Base-by-base conservation (phyloP, 495 filamentous ascomycete genomes). In the Durotheca rogersii region DNA sequence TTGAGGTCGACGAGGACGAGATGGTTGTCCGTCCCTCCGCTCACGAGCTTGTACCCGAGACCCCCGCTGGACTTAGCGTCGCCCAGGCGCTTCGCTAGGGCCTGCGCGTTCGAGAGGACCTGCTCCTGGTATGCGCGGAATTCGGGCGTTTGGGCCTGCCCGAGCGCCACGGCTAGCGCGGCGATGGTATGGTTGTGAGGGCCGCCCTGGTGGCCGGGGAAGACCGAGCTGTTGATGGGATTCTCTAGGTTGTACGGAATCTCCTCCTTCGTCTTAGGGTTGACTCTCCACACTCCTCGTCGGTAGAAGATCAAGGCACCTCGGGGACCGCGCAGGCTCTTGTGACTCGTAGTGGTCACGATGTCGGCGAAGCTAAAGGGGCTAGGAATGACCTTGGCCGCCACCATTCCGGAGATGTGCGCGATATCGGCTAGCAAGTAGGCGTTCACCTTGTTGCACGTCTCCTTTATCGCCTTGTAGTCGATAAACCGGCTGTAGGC, bases 181-280 rank as follows among this genome's bases (percentile, higher is more conserved):
- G 92, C 92, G 69, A 98, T 98, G 43, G 93, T 98, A 73, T 98
- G 93, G 73, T 98, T 98, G 78, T 98, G 93, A 9, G 93, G 93
- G 3, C 93, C 93, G 60, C 93, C 93, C 65, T 98, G 93, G 71
- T 98, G 93, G 21, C 94, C 93, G n/a, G 93, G 93, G 79, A 98
- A 98, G 51, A 98, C 94, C 6, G 94, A 96, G 38, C 82, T 77
- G 68, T 98, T 98, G 74, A 98, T 97, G 32, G 90, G 88, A 53
- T 80, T 81, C 72, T 98, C 93, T 37, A 98, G 83, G 60, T 96
- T 86, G 72, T 96, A 98, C 61, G 89, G 73, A 43, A 86, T 85
- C 62, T 88, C 71, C 51, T 85, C 85, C 30, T 91, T 90, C 51
- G 86, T 90, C 77, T 96, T 96, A 41, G 80, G 72, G 64, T 95